Evolutionary conservation across 768 basidiomycete species (phyloP).

Genomic region (Boletus reticuloceps): DNA sequence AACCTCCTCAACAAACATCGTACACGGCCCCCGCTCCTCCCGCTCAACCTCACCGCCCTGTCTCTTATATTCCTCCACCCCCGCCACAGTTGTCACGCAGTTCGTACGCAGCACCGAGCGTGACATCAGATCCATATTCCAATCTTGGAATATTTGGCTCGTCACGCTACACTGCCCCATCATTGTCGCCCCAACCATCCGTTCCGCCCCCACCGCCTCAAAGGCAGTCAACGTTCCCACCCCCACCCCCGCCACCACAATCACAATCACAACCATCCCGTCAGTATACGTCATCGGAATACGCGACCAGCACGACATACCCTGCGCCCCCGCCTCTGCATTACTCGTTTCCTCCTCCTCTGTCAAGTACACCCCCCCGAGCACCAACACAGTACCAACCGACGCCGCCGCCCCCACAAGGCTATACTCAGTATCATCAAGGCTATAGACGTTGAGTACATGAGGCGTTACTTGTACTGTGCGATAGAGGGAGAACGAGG

Average conservation of each 20-base stretch:
- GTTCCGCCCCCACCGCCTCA: slow-evolving; percentile 21
- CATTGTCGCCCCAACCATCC: slow-evolving; percentile 4
- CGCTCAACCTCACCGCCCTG: slow-evolving; percentile 23
- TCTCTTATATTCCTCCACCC: slow-evolving; percentile 15
- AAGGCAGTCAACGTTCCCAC: slow-evolving; percentile 26
- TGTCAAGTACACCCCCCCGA: slow-evolving; percentile 12
- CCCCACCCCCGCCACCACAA: slow-evolving; percentile 14
- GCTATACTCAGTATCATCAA: slow-evolving; percentile 28
- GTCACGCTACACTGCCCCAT: slow-evolving; percentile 6
- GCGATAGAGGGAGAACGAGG: not conserved
- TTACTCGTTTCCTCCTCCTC: slow-evolving; percentile 18
- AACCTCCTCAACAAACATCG: slow-evolving; percentile 29
- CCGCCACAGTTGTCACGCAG: slow-evolving; percentile 28
- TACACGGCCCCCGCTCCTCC: slow-evolving; percentile 17
- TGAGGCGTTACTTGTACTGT: not conserved
- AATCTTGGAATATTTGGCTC: slow-evolving; percentile 29
- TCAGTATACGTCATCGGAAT: slow-evolving; percentile 18
- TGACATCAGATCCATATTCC: slow-evolving; percentile 37
- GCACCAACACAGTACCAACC: slow-evolving; percentile 26
- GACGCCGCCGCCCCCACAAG: slow-evolving; percentile 31
- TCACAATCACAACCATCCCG: slow-evolving; percentile 18
- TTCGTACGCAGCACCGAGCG: slow-evolving; percentile 21
- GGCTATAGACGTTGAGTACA: slow-evolving; percentile 27
- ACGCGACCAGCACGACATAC: slow-evolving; percentile 11
- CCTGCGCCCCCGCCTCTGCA: slow-evolving; percentile 32